Percentiles rank a stretch among this genome's conserved stretches.
phyloP scores from a whole-genome alignment of 2,329 filamentous ascomycete genomes.

The Fonsecaea erecta region DNA sequence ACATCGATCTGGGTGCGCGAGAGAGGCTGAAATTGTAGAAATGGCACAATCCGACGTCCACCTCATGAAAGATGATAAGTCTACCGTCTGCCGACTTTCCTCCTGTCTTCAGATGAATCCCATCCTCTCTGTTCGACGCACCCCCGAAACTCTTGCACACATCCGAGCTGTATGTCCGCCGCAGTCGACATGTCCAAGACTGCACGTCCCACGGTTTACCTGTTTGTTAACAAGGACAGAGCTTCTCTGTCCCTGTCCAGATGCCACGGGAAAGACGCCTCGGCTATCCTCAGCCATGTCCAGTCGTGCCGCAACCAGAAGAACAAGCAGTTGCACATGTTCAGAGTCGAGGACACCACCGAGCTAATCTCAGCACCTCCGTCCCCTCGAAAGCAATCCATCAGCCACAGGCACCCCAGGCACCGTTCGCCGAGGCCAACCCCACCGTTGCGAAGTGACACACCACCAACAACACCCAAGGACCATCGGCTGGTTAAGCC shows the following conservation, averaged over 20 bases:
- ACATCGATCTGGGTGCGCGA: neutral
- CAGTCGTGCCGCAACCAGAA: conserved; percentile 25
- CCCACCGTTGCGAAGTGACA: neutral
- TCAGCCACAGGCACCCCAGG: neutral
- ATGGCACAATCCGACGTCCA: neutral
- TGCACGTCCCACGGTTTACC: conserved; percentile 13
- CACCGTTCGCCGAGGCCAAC: conserved; percentile 9
- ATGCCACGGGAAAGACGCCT: conserved; percentile 22
- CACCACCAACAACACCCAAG: neutral
- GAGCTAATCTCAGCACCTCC: neutral
- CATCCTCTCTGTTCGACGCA: neutral
- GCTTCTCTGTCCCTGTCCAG: conserved; percentile 20
- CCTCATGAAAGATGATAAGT: neutral
- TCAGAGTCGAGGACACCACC: conserved; percentile 7
- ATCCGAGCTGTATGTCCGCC: neutral
- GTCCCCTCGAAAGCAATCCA: neutral
- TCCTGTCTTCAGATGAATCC: neutral
- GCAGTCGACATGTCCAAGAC: conserved; percentile 10
- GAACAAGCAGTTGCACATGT: conserved; percentile 22
- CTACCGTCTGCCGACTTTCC: neutral
- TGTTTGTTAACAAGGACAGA: conserved; percentile 28
- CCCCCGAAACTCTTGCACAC: neutral
- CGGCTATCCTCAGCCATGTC: conserved; percentile 26
- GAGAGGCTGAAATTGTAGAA: neutral
- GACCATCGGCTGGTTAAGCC: neutral